These are phyloP conservation scores for Aspergillus sp. DNA, from an alignment of 2,329 filamentous ascomycete species.

Conservation along the genomic window DNA sequence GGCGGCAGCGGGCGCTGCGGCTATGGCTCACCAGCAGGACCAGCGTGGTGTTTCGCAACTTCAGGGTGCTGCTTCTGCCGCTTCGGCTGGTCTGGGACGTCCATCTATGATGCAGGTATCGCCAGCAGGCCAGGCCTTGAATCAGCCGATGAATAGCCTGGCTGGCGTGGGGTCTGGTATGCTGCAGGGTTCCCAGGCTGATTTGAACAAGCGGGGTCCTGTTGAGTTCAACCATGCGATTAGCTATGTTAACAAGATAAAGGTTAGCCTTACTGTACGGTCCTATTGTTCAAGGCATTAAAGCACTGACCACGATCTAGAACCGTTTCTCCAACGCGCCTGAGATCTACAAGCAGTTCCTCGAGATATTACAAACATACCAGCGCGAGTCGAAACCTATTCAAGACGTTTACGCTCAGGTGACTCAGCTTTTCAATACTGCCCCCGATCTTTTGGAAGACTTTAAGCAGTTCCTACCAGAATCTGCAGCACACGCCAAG, in stretches of 20 bases:
- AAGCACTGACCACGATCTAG: conserved; percentile 39
- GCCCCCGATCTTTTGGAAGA: conserved; percentile 94
- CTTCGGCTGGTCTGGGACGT: conserved; percentile 44
- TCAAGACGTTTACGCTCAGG: conserved; percentile 95
- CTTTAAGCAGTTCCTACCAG: conserved; percentile 96
- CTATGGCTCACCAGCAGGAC: conserved; percentile 54
- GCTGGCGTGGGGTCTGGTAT: conserved; percentile 57
- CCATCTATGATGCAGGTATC: conserved; percentile 44
- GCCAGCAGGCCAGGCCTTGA: conserved; percentile 37
- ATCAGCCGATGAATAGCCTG: conserved; percentile 51
- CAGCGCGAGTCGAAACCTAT: conserved; percentile 97
- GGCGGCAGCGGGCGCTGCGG: conserved; percentile 39
- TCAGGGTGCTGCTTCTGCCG: conserved; percentile 58
- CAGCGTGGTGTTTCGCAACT: conserved; percentile 60
- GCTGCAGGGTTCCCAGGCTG: conserved; percentile 47
- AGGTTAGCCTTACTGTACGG: conserved; percentile 52
- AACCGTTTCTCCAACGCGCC: conserved; percentile 95
- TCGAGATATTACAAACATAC: conserved; percentile 96
- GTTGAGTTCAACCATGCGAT: conserved; percentile 99
- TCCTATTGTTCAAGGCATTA: not conserved
- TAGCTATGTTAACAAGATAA: conserved; percentile 99
- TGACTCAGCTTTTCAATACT: conserved; percentile 86
- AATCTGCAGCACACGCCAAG: conserved; percentile 68
- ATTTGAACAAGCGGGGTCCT: conserved; percentile 77
- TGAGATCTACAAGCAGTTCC: conserved; percentile 98